A percentile compares a stretch with the other conserved stretches of the same genome.
Evolutionary conservation across 371 early-diverging fungal genomes (phyloP).

Genomic region (Mortierella polycephala): DNA sequence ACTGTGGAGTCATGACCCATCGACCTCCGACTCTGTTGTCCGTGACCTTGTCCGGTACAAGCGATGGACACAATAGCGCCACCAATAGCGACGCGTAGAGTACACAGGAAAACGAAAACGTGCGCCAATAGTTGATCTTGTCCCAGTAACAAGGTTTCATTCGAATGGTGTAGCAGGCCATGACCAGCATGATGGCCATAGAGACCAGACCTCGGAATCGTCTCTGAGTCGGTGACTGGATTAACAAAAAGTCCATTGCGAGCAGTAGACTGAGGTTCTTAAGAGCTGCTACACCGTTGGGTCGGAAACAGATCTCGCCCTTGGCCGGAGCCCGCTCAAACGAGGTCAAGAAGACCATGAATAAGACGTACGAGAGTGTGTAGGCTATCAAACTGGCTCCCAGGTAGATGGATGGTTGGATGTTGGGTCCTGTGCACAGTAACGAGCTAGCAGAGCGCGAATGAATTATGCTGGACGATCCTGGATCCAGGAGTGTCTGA

Average conservation of each 20-base stretch:
- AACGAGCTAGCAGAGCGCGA: constrained; percentile 14
- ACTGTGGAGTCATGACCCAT: constrained; percentile 43
- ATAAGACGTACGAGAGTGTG: constrained; percentile 68
- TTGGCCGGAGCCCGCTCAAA: constrained; percentile 73
- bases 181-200: constrained; percentile 64
- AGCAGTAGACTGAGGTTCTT: constrained; percentile 70
- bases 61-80: constrained; percentile 62
- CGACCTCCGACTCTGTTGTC: constrained; percentile 13
- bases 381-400: constrained; percentile 72
- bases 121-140: constrained; percentile 70
- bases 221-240: constrained; percentile 66
- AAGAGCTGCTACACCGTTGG: constrained; percentile 76
- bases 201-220: constrained; percentile 67
- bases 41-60: constrained; percentile 53
- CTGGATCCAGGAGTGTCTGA: constrained; percentile 35
- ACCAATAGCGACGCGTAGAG: constrained; percentile 66
- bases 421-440: constrained; percentile 33
- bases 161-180: constrained; percentile 72
- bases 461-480: constrained; percentile 6
- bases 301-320: constrained; percentile 78
- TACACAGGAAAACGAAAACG: constrained; percentile 68
- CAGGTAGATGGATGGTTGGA: constrained; percentile 59
- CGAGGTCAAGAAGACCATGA: constrained; percentile 77
- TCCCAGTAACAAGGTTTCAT: constrained; percentile 69
- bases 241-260: constrained; percentile 65